A percentile compares a stretch with the other conserved stretches of the same genome.
Conservation (phyloP, 257 asterid species). For the Solanum rostratum region DNA sequence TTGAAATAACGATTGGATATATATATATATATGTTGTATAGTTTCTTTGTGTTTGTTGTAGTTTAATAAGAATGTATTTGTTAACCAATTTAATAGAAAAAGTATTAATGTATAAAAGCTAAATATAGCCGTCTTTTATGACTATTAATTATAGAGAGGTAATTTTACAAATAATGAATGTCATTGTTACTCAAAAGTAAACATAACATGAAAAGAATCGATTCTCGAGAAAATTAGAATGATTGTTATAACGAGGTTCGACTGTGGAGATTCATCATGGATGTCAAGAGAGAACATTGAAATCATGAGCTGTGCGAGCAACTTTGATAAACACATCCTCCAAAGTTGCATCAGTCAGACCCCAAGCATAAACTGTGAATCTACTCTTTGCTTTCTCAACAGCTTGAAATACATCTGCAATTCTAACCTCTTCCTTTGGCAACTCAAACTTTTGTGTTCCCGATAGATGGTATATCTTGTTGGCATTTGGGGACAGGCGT, state of each 20-base stretch:
- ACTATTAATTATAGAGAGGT: too few relatives aligned
- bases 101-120: too few relatives aligned
- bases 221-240: too few relatives aligned
- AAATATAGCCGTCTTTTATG: too few relatives aligned
- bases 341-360: conserved; percentile 80
- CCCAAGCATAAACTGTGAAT: conserved; percentile 91
- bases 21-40: not conserved
- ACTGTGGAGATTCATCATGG: not conserved
- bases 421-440: conserved; percentile 69
- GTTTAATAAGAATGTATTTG: not conserved
- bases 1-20: not conserved
- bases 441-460: conserved; percentile 93
- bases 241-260: not conserved
- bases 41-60: not conserved
- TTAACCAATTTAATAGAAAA: too few relatives aligned
- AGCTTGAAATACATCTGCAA: conserved; percentile 73
- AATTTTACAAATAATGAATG: too few relatives aligned
- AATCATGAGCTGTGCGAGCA: conserved; percentile 67
- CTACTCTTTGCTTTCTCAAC: conserved; percentile 76
- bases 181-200: too few relatives aligned
- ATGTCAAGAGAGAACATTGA: conserved; percentile 42
- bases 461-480: conserved; percentile 69
- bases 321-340: conserved; percentile 96
- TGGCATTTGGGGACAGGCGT: conserved; percentile 54
- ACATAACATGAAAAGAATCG: too few relatives aligned